Conservation (phyloP, 306 rosid genomes). For the Inga leiocalycina region DNA sequence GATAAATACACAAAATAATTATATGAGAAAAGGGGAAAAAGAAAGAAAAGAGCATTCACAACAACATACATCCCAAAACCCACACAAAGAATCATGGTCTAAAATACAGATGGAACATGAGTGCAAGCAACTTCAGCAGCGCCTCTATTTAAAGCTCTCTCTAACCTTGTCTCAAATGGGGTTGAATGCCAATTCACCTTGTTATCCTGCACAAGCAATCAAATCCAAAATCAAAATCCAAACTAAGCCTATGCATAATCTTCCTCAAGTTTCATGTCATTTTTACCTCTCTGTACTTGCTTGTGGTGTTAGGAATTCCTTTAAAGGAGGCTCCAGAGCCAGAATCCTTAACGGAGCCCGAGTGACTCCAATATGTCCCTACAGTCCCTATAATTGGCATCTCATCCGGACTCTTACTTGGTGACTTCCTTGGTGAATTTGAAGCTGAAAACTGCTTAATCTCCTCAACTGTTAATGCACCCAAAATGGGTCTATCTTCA, state of each 20-base stretch:
- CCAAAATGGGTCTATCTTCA: constrained; percentile 82
- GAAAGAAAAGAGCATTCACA: not conserved
- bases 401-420: constrained; percentile 54
- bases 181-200: constrained; percentile 70
- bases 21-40: not conserved
- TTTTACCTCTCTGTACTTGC: constrained; percentile 70
- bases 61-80: constrained; percentile 35
- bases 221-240: constrained; percentile 43
- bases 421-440: constrained; percentile 63
- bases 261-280: constrained; percentile 41
- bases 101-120: constrained; percentile 14
- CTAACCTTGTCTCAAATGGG: constrained; percentile 64
- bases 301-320: constrained; percentile 68
- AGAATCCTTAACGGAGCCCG: constrained; percentile 43
- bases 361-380: constrained; percentile 66
- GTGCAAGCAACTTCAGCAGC: constrained; percentile 36
- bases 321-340: constrained; percentile 55
- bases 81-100: constrained; percentile 30
- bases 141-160: constrained; percentile 58
- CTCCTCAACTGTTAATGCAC: constrained; percentile 79
- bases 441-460: constrained; percentile 66
- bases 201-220: constrained; percentile 52
- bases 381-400: constrained; percentile 68
- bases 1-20: constrained; percentile 39
- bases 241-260: constrained; percentile 19